These are phyloP conservation scores for Asterophora parasitica DNA, from an alignment of 768 basidiomycete species.

Conservation along the genomic window DNA sequence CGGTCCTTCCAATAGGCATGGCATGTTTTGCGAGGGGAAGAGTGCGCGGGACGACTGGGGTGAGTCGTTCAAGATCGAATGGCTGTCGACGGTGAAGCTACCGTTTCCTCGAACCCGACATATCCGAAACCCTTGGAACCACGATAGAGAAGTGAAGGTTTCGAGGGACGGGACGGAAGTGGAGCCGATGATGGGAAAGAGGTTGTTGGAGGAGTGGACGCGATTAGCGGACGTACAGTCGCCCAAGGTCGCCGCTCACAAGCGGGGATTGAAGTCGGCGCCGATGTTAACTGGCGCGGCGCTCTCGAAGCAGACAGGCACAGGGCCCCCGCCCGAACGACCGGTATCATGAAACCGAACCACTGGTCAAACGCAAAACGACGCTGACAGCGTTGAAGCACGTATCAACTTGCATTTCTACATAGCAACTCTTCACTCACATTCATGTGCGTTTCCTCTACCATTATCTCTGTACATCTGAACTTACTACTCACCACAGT, in stretches of 20 bases:
- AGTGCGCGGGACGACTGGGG: conserved; percentile 77
- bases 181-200: conserved; percentile 71
- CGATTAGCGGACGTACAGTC: conserved; percentile 22
- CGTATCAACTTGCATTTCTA: too few relatives aligned
- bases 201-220: conserved; percentile 68
- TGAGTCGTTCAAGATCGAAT: conserved; percentile 75
- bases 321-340: conserved; percentile 9
- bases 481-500: not conserved
- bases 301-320: conserved; percentile 1
- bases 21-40: conserved; percentile 10
- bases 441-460: conserved; percentile 16
- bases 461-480: not conserved
- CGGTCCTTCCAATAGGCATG: conserved; percentile 17
- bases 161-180: conserved; percentile 91
- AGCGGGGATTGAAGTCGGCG: conserved; percentile 7
- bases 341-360: conserved; percentile 25
- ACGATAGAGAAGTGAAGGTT: conserved; percentile 75
- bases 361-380: conserved; percentile 12
- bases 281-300: conserved; percentile 3
- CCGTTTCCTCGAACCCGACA: conserved; percentile 76
- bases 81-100: conserved; percentile 67
- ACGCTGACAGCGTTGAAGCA: not conserved
- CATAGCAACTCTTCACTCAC: conserved; percentile 16
- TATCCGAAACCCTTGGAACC: conserved; percentile 91
- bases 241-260: not conserved